Conservation (phyloP, 2,329 filamentous ascomycete species). For the Ophiosphaerella herpotricha region DNA sequence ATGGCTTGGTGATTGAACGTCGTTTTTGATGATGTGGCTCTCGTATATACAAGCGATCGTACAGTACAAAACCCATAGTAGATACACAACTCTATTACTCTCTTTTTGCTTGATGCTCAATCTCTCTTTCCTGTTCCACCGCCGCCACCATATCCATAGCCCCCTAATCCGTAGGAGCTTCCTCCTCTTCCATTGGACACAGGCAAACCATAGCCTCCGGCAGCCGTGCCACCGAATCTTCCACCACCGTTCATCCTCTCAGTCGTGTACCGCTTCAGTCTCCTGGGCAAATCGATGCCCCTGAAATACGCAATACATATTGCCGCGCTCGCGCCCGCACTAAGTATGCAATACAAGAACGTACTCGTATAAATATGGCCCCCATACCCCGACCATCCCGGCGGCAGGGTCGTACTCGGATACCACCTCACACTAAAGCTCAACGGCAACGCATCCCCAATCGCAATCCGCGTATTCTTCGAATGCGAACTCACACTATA, state of each 20-base stretch:
- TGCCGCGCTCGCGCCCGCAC: conserved; percentile 53
- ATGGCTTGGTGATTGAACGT: no score
- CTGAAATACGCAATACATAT: conserved; percentile 61
- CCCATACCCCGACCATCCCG: conserved; percentile 57
- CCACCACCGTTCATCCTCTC: conserved; percentile 52
- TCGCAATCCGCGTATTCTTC: conserved; percentile 70
- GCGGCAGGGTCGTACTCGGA: conserved; percentile 70
- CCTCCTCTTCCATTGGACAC: conserved; percentile 42
- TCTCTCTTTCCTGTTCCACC: conserved; percentile 52
- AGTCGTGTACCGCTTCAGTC: conserved; percentile 61
- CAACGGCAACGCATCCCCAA: conserved; percentile 82
- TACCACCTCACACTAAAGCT: conserved; percentile 87
- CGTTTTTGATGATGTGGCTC: no score
- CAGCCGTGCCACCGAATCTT: conserved; percentile 43
- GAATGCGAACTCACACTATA: conserved; percentile 75
- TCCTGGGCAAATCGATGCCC: conserved; percentile 56
- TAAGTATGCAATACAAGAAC: conserved; percentile 55
- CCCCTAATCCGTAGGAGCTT: conserved; percentile 46
- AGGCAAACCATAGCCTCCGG: conserved; percentile 38
- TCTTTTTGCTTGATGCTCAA: conserved; percentile 11
- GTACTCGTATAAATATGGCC: conserved; percentile 57
- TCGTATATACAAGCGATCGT: no score
- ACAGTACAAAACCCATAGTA: no score
- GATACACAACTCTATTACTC: background rate
- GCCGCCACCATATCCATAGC: conserved; percentile 49